Evolutionary conservation across 768 basidiomycete species (phyloP).

Genomic region (Suillus clintonianus): DNA sequence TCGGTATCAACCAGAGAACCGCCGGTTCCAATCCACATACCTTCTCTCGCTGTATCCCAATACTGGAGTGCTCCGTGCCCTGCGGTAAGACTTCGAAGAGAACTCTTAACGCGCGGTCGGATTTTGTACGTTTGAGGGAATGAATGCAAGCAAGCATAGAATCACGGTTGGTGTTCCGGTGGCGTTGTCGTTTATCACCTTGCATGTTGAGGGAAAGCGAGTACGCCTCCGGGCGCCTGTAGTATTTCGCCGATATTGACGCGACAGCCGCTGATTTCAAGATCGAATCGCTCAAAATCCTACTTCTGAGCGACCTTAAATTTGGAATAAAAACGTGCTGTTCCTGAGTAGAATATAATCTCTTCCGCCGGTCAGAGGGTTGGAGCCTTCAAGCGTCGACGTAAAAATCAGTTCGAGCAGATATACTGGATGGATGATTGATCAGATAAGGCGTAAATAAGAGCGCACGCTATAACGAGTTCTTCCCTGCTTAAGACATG

Average conservation of each 20-base stretch:
- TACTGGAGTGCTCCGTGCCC: conserved; percentile 36
- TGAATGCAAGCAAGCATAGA: conserved; percentile 22
- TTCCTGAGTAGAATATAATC: neutral
- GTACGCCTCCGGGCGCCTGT: conserved; percentile 34
- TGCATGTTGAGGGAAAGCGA: conserved; percentile 27
- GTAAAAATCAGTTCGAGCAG: neutral
- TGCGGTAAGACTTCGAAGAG: conserved; percentile 24
- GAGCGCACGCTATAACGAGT: conserved; percentile 6
- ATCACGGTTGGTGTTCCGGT: conserved; percentile 37
- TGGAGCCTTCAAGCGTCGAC: too few species aligned
- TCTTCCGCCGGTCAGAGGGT: too few species aligned
- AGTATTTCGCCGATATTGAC: conserved; percentile 19
- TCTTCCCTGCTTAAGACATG: conserved; percentile 34
- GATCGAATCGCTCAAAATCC: too few species aligned
- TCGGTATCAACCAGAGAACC: conserved; percentile 34
- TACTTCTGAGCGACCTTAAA: neutral
- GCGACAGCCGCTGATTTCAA: too few species aligned
- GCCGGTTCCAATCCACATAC: conserved; percentile 35
- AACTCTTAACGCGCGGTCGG: conserved; percentile 24
- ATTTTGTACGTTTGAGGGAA: conserved; percentile 33
- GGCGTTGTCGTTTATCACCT: conserved; percentile 9
- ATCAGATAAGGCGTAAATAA: neutral
- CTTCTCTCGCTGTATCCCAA: conserved; percentile 35
- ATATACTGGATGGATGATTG: neutral
- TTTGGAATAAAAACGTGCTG: neutral